phyloP scores from a whole-genome alignment of 371 early-diverging fungal species.

The Choanephora cucurbitarum region DNA sequence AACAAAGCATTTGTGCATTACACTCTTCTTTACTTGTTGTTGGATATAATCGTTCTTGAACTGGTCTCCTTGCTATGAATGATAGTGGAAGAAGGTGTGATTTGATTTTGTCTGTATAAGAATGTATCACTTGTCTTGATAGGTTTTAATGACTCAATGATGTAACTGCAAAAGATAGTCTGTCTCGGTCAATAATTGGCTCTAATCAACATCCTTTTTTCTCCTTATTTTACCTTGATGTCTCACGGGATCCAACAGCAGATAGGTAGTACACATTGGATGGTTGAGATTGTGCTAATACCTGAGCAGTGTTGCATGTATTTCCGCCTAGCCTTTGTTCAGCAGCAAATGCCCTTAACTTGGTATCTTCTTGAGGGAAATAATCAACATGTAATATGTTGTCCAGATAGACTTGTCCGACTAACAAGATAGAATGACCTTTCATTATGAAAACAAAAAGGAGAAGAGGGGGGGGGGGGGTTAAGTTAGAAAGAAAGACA shows the following conservation, averaged over 20 bases:
- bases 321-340: slow-evolving; percentile 72
- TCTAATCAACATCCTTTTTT: too few relatives aligned
- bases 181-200: neutral
- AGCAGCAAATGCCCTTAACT: slow-evolving; percentile 52
- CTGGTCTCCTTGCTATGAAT: slow-evolving; percentile 52
- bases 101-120: slow-evolving; percentile 2
- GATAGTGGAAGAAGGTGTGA: slow-evolving; percentile 64
- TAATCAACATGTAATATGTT: slow-evolving; percentile 50
- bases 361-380: slow-evolving; percentile 65
- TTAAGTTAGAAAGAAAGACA: too few relatives aligned
- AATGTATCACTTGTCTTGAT: slow-evolving; percentile 1
- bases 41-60: slow-evolving; percentile 67
- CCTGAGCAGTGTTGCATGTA: slow-evolving; percentile 60
- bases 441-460: neutral
- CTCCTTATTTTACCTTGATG: slow-evolving; percentile 33
- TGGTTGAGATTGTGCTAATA: slow-evolving; percentile 47
- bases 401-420: slow-evolving; percentile 57
- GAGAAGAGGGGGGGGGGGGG: too few relatives aligned
- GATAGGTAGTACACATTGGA: slow-evolving; percentile 48
- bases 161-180: slow-evolving; percentile 7
- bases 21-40: slow-evolving; percentile 38
- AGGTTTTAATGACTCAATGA: slow-evolving; percentile 6
- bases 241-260: slow-evolving; percentile 46
- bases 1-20: too few relatives aligned
- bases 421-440: slow-evolving; percentile 27